These are phyloP conservation scores for Dactylellina cionopaga DNA, from an alignment of 2,329 filamentous ascomycete species.

Conservation along the genomic window DNA sequence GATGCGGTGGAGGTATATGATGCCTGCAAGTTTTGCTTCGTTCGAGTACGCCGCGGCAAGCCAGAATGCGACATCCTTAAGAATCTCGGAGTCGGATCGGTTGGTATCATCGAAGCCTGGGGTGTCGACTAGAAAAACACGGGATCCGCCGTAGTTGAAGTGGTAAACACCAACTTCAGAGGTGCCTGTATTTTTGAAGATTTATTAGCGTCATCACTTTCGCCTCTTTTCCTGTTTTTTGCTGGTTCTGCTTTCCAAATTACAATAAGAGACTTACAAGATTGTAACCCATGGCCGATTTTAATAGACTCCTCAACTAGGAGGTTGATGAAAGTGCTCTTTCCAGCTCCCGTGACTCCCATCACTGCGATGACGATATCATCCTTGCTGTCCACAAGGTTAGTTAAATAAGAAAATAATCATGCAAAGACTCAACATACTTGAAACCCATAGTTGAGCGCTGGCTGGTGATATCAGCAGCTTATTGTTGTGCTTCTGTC, in stretches of 20 bases:
- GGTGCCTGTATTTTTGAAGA: not conserved
- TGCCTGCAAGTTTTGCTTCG: slow-evolving; percentile 60
- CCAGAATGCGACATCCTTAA: slow-evolving; percentile 61
- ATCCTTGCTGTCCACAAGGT: not conserved
- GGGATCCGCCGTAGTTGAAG: slow-evolving; percentile 8
- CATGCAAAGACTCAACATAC: not conserved
- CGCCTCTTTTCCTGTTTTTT: not conserved
- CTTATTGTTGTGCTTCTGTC: not conserved
- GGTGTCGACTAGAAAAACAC: slow-evolving; percentile 61
- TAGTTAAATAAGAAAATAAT: not conserved
- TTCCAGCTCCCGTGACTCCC: slow-evolving; percentile 21
- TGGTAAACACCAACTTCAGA: slow-evolving; percentile 1
- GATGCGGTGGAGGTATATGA: slow-evolving; percentile 62
- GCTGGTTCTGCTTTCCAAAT: not conserved
- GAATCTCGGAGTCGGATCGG: slow-evolving; percentile 62
- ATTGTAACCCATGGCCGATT: slow-evolving; percentile 9
- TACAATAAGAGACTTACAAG: slow-evolving; percentile 7
- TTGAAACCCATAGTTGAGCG: not conserved
- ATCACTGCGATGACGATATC: slow-evolving; percentile 30
- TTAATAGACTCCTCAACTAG: not conserved
- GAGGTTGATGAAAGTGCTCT: slow-evolving; percentile 18
- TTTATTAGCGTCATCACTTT: not conserved
- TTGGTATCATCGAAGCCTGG: slow-evolving; percentile 64
- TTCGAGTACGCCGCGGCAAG: slow-evolving; percentile 58
- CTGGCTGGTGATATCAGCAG: not conserved